A percentile compares a stretch with the other conserved stretches of the same genome.
These are phyloP conservation scores for Bathelium albidoporum DNA, from an alignment of 495 filamentous ascomycete species.

Conservation along the genomic window DNA sequence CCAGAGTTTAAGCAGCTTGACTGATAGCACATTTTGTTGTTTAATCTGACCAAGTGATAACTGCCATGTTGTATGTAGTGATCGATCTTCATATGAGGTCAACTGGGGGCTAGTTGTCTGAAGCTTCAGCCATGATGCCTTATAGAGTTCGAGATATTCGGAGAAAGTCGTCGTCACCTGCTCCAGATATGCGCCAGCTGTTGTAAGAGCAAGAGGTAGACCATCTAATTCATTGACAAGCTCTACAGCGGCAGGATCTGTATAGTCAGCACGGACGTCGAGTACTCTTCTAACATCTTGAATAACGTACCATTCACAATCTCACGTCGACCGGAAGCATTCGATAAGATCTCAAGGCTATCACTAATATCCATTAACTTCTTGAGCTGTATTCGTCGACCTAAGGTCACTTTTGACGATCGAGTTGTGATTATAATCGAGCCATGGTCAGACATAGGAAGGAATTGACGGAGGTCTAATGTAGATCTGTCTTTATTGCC, in stretches of 20 bases:
- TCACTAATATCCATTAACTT: neutral
- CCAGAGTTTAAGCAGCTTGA: conserved; percentile 31
- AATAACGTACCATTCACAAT: neutral
- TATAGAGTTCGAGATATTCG: conserved; percentile 34
- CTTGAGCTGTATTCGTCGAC: neutral
- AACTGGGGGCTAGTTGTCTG: conserved; percentile 1
- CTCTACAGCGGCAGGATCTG: neutral
- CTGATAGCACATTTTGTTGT: conserved; percentile 21
- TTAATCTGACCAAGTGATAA: conserved; percentile 27
- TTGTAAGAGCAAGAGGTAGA: conserved; percentile 35
- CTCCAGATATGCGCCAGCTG: conserved; percentile 36
- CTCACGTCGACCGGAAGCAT: neutral
- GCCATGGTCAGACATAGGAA: conserved; percentile 30
- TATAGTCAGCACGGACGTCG: neutral
- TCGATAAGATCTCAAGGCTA: neutral
- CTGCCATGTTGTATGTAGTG: conserved; percentile 26
- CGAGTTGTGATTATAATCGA: conserved; percentile 36
- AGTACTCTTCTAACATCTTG: neutral
- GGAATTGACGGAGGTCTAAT: conserved; percentile 31
- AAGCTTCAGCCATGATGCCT: conserved; percentile 33
- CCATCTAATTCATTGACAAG: conserved; percentile 26
- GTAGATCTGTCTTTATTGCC: conserved; percentile 15
- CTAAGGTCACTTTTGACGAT: conserved; percentile 6
- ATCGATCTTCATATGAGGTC: conserved; percentile 13
- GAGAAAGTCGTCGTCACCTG: conserved; percentile 20